Evolutionary conservation across 2,329 filamentous ascomycete species (phyloP), one percentile per base, ranked within the genome.

Genomic region (Xylariales sp.): DNA sequence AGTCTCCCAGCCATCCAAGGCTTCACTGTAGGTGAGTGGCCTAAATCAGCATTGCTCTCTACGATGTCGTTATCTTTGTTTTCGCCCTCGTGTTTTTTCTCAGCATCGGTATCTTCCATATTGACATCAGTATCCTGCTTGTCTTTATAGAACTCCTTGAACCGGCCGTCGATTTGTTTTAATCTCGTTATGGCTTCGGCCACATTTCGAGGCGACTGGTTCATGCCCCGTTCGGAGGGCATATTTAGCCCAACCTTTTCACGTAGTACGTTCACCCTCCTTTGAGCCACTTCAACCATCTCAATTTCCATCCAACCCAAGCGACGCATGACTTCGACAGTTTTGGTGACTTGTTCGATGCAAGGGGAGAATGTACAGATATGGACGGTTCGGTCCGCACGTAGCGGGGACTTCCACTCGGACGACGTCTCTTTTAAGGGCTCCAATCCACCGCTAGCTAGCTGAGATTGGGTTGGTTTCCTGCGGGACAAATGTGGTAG

Each of bases 301-400:
- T 93, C 90, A 71, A 98, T 97, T 65, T 95, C 91, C 9, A 94
- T 87, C 96, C 96, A 99, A 61, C 93, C 93, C 6, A 94, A 83
- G 45, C 89, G 87, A 62, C 95, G 90, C 80, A 99, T 86, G 12
- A 89, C 88, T 10, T 92, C 91, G 62, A 97, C 90, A 0, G 96
- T 98, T 64, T 90, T 89, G 61, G 92, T 93, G 28, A 97, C 95
- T 82, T 99, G 96, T 81, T 99, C 96, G 72, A 99, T 97, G 80
- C 96, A 99, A 0, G 96, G 96, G 1, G 92, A 97, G 81, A 99
- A 99, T 0, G 94, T 97, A 83, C 96, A 99, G 62, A 99, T 87
- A 76, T 96, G 87, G 1, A 91, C 88, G 5, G 91, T 86, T 49
- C 87, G 86, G n/a, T 86, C 85, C 0, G 93, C 89, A 72, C 96